Percentiles rank a stretch among this genome's conserved stretches.
Evolutionary conservation across 1,139 yeast species (phyloP).

Genomic region (Geotrichum australiense): DNA sequence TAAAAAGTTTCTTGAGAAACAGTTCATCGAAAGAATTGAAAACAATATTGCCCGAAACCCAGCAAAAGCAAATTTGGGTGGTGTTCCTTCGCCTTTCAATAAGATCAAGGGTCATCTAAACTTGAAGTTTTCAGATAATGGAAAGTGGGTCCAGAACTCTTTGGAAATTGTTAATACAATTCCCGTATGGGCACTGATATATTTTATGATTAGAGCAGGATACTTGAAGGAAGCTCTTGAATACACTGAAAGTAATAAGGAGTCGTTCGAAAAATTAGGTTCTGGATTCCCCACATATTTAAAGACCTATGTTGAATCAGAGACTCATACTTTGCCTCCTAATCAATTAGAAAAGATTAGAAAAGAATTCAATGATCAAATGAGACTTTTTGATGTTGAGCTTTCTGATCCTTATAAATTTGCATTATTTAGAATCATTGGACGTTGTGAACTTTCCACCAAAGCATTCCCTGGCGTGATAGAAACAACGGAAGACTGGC

Average conservation of each 20-base stretch:
- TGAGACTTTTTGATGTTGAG: slow-evolving; percentile 55
- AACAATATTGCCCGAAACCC: slow-evolving; percentile 59
- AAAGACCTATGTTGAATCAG: slow-evolving; percentile 61
- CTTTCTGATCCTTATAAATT: slow-evolving; percentile 78
- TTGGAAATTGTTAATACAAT: slow-evolving; percentile 65
- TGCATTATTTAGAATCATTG: slow-evolving; percentile 84
- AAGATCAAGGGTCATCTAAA: slow-evolving; percentile 63
- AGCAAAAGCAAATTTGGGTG: slow-evolving; percentile 47
- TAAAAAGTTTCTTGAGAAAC: slow-evolving; percentile 58
- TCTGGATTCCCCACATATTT: slow-evolving; percentile 76
- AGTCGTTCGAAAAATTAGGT: slow-evolving; percentile 71
- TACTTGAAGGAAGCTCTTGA: slow-evolving; percentile 69
- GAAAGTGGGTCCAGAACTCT: slow-evolving; percentile 45
- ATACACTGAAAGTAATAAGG: slow-evolving; percentile 45
- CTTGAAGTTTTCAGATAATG: slow-evolving; percentile 36
- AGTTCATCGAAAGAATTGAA: slow-evolving; percentile 70
- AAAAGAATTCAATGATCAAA: slow-evolving; percentile 78
- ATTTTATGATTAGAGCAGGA: slow-evolving; percentile 80
- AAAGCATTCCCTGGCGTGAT: slow-evolving; percentile 67
- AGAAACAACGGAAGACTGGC: slow-evolving; percentile 91
- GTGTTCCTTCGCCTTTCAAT: slow-evolving; percentile 64
- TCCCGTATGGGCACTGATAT: slow-evolving; percentile 90
- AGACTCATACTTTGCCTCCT: slow-evolving; percentile 49
- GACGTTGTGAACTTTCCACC: slow-evolving; percentile 77
- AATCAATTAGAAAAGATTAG: slow-evolving; percentile 66